A percentile compares a stretch with the other conserved stretches of the same genome.
These are phyloP conservation scores for Phtheirospermum japonicum DNA, from an alignment of 257 asterid species.

Conservation along the genomic window DNA sequence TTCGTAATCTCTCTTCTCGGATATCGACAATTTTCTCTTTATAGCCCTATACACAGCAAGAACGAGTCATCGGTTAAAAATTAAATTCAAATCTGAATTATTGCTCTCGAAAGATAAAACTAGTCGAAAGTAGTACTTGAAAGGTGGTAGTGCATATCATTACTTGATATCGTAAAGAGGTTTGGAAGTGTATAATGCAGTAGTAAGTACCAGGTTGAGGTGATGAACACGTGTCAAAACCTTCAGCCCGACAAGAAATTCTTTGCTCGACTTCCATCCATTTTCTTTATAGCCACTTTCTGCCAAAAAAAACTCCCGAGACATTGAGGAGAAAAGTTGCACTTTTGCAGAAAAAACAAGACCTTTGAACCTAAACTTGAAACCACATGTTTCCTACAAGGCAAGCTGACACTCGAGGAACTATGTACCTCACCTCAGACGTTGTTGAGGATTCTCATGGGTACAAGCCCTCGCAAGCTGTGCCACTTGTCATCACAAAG, in stretches of 20 bases:
- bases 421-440: conserved; percentile 94
- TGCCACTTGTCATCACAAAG: conserved; percentile 49
- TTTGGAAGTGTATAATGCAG: conserved; percentile 11
- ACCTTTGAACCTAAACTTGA: conserved; percentile 19
- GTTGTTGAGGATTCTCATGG: conserved; percentile 75
- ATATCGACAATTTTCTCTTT: no score
- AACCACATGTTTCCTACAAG: background rate
- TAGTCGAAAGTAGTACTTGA: background rate
- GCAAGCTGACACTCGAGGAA: conserved; percentile 7
- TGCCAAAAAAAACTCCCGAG: conserved; percentile 38
- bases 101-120: background rate
- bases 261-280: conserved; percentile 93
- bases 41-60: no score
- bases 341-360: background rate
- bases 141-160: background rate
- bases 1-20: no score
- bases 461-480: no score
- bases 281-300: conserved; percentile 98
- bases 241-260: conserved; percentile 90
- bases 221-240: conserved; percentile 96
- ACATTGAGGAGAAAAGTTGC: background rate
- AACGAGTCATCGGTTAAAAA: no score
- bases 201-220: conserved; percentile 72
- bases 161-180: background rate
- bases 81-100: no score